Base-by-base conservation (phyloP, 139 green algal species). In the Haematococcus lacustris region DNA sequence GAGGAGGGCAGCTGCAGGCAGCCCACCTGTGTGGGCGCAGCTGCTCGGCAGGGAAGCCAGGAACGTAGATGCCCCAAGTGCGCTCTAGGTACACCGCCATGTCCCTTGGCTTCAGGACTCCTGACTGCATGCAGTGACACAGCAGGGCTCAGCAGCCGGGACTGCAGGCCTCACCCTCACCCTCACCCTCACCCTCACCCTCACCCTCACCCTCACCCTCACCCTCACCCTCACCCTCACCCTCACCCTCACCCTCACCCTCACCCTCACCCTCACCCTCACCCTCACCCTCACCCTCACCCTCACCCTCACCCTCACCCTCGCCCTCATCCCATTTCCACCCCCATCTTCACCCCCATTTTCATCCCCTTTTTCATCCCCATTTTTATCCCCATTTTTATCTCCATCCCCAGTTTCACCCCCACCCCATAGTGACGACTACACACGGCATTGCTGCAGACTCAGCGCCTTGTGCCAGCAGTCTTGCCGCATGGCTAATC, bases 61-160 rank as follows among this genome's bases (percentile, higher is more conserved):
- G 78, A 1, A 84, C 60, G 38, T 75, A 51, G 6, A 84, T 40
- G 78, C 79, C 64, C 78, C 78, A 84, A 28, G 37, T 73, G 38
- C 78, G 70, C 74, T 84, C 78, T 37, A 84, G 34, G 70, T 84
- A 78, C 43, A 84, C 66, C 9, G 78, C 74, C 39, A 84, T 76
- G 71, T 84, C 78, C 1, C 74, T 47, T 30, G 78, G 74, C 66
- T 71, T 73, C 13, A 84, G 74, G 38, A 76, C 61, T 3, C 38
- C 37, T 28, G 62, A 61, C 71, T 76, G 68, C 51, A 40, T 7
- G 28, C 57, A 33, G 5, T n/a, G n/a, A n/a, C n/a, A n/a, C n/a
- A n/a, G n/a, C n/a, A n/a, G n/a, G n/a, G n/a, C n/a, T 21, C 13
- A 57, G 47, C 47, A 57, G 17, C 13, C 17, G 13, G 21, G 47